These are phyloP conservation scores for Paulownia fortunei DNA, from an alignment of 257 asterid species.

Conservation along the genomic window DNA sequence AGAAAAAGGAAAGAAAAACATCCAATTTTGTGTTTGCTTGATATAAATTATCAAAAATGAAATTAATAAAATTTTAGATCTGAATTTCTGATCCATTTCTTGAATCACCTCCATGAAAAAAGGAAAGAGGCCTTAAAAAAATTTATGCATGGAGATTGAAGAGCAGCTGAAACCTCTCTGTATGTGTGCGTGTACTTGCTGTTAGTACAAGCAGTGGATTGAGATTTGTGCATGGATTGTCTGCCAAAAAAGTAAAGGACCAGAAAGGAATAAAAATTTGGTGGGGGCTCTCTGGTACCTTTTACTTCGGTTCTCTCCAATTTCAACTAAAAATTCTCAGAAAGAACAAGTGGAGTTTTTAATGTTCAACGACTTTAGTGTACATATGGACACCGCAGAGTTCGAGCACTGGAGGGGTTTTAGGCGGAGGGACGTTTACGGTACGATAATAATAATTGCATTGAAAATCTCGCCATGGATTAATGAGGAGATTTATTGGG, in stretches of 20 bases:
- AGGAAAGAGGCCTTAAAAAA: not conserved
- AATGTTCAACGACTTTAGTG: constrained; percentile 13
- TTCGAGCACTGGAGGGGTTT: constrained; percentile 16
- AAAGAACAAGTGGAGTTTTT: no score
- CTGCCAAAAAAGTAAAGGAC: not conserved
- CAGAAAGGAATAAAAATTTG: not conserved
- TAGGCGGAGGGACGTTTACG: constrained; percentile 41
- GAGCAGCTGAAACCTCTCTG: no score
- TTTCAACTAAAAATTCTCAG: constrained; percentile 5
- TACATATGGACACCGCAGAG: constrained; percentile 2
- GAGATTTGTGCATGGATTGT: constrained; percentile 41
- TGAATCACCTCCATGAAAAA: not conserved
- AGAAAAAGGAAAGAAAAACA: not conserved
- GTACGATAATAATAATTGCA: constrained; percentile 30
- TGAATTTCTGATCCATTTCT: not conserved
- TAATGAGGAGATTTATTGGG: constrained; percentile 7
- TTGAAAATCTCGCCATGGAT: not conserved
- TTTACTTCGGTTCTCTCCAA: constrained; percentile 24
- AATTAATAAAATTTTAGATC: no score
- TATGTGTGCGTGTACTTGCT: constrained; percentile 6
- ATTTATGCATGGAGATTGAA: no score
- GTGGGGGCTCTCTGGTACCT: constrained; percentile 25
- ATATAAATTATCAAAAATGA: no score
- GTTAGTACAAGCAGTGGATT: constrained; percentile 16
- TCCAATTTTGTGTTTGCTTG: not conserved